phyloP scores from a whole-genome alignment of 371 early-diverging fungal genomes.

The Mycotypha africana region DNA sequence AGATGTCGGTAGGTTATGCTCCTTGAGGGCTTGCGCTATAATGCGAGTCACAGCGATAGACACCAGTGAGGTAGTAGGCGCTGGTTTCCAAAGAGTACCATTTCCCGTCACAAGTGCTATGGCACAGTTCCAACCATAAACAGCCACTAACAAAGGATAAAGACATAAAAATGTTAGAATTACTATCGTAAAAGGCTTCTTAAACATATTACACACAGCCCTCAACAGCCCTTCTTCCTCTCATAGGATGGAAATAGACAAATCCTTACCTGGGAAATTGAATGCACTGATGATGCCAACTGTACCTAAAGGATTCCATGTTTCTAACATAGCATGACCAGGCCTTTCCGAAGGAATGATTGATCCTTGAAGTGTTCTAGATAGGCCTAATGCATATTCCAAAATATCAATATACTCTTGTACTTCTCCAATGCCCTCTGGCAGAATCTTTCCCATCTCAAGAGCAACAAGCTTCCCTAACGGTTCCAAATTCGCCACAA shows the following conservation, averaged over 20 bases:
- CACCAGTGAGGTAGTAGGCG: slow-evolving; percentile 83
- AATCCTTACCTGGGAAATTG: slow-evolving; percentile 64
- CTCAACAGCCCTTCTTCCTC: no score
- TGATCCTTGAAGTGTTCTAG: slow-evolving; percentile 81
- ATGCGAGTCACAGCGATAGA: slow-evolving; percentile 91
- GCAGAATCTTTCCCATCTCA: slow-evolving; percentile 95
- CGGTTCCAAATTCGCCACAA: slow-evolving; percentile 68
- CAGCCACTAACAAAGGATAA: slow-evolving; percentile 44
- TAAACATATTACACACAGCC: no score
- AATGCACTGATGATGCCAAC: slow-evolving; percentile 96
- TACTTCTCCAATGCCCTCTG: slow-evolving; percentile 96
- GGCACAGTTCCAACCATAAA: slow-evolving; percentile 92
- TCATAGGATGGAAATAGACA: not conserved
- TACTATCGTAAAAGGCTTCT: no score
- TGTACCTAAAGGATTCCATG: slow-evolving; percentile 93
- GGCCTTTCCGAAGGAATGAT: slow-evolving; percentile 93
- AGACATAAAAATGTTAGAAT: slow-evolving; percentile 1
- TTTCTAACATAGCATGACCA: slow-evolving; percentile 94
- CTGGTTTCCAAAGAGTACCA: slow-evolving; percentile 92
- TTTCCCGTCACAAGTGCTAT: slow-evolving; percentile 91
- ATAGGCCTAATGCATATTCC: slow-evolving; percentile 91
- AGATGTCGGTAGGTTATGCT: slow-evolving; percentile 82
- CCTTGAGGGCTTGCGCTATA: slow-evolving; percentile 76
- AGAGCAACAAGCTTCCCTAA: slow-evolving; percentile 84
- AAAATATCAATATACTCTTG: slow-evolving; percentile 96